Conservation (phyloP, 1,139 yeast species). For the Pichia kudriavzevii region DNA sequence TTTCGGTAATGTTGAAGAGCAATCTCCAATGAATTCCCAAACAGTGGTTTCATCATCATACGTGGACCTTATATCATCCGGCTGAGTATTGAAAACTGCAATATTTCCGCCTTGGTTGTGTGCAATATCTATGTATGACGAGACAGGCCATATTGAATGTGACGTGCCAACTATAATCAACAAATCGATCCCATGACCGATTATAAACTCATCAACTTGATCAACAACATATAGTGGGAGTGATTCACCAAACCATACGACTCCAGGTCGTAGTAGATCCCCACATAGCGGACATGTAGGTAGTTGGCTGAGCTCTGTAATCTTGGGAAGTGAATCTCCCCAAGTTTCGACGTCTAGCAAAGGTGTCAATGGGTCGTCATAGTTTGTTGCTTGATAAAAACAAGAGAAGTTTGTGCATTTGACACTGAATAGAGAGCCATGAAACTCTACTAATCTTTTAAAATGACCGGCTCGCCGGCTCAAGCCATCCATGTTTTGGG, state of each 20-base stretch:
- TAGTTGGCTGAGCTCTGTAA: slow-evolving; percentile 42
- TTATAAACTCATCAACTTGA: slow-evolving; percentile 65
- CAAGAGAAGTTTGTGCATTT: slow-evolving; percentile 74
- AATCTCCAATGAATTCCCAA: slow-evolving; percentile 81
- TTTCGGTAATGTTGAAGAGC: slow-evolving; percentile 59
- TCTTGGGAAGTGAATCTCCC: slow-evolving; percentile 25
- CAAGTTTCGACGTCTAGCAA: slow-evolving; percentile 33
- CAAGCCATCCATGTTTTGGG: slow-evolving; percentile 80
- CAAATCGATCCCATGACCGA: slow-evolving; percentile 52
- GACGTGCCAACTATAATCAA: slow-evolving; percentile 81
- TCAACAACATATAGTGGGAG: slow-evolving; percentile 57
- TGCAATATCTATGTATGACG: slow-evolving; percentile 78
- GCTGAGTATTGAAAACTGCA: slow-evolving; percentile 74
- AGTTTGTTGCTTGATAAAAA: slow-evolving; percentile 49
- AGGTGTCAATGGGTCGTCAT: slow-evolving; percentile 54
- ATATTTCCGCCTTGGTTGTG: slow-evolving; percentile 68
- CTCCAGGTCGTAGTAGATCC: slow-evolving; percentile 72
- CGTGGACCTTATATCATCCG: slow-evolving; percentile 34
- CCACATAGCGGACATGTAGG: slow-evolving; percentile 73
- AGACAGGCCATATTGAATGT: slow-evolving; percentile 85
- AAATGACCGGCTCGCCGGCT: slow-evolving; percentile 57
- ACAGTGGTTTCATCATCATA: slow-evolving; percentile 27
- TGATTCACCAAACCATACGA: slow-evolving; percentile 90
- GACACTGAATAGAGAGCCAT: slow-evolving; percentile 69
- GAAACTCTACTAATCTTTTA: slow-evolving; percentile 52